Percentiles rank a stretch among this genome's conserved stretches.
These are phyloP conservation scores for Verticillium nonalfalfae DNA, from an alignment of 2,329 filamentous ascomycete species.

Conservation along the genomic window DNA sequence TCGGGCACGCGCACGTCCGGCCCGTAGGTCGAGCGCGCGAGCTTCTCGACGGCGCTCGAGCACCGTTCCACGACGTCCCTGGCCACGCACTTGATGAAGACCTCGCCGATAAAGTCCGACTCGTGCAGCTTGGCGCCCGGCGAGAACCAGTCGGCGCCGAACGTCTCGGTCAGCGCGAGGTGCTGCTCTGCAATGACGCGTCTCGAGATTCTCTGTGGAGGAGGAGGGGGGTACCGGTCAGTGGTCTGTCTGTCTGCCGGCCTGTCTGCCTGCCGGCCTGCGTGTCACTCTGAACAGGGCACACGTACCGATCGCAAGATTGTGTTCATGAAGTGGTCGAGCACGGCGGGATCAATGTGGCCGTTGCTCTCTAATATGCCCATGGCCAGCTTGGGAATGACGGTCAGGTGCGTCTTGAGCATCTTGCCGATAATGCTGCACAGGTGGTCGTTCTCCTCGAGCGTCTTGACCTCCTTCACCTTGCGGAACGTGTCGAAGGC, in stretches of 20 bases:
- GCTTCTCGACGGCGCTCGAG: constrained; percentile 65
- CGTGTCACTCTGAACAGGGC: neutral
- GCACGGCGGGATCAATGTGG: constrained; percentile 70
- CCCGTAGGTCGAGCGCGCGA: constrained; percentile 71
- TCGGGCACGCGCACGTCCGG: constrained; percentile 67
- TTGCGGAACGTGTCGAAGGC: constrained; percentile 91
- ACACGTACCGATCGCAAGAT: constrained; percentile 73
- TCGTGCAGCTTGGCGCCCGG: constrained; percentile 67
- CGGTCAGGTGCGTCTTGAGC: constrained; percentile 80
- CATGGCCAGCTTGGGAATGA: constrained; percentile 92
- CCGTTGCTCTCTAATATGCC: constrained; percentile 87
- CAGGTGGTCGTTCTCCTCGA: constrained; percentile 85
- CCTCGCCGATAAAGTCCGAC: constrained; percentile 87
- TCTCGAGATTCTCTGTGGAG: constrained; percentile 73
- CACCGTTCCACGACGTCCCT: constrained; percentile 83
- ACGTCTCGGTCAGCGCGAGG: constrained; percentile 89
- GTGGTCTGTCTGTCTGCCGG: too few species aligned
- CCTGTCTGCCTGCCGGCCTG: too few species aligned
- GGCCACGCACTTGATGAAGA: constrained; percentile 89
- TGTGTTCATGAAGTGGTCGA: constrained; percentile 94
- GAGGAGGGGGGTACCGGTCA: neutral
- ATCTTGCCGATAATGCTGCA: constrained; percentile 76
- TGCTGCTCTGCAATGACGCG: constrained; percentile 98
- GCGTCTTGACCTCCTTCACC: constrained; percentile 72
- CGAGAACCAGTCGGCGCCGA: constrained; percentile 84